Conservation (phyloP, 2,329 filamentous ascomycete genomes). For the Aspergillus flavus region DNA sequence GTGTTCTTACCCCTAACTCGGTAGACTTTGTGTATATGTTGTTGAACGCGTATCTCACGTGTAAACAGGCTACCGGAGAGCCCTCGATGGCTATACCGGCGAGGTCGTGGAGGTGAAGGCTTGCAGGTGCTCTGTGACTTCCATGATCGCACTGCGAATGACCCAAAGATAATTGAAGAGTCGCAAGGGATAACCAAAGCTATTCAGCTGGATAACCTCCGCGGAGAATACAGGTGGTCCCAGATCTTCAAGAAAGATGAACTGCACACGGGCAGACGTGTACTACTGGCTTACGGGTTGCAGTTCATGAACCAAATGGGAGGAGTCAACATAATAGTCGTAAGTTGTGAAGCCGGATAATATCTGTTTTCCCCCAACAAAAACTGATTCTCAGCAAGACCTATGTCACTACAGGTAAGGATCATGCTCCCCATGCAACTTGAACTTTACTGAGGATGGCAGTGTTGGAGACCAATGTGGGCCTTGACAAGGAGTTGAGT, state of each 20-base stretch:
- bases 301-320: slow-evolving; percentile 56
- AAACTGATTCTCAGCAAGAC: slow-evolving; percentile 19
- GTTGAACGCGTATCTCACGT: not conserved
- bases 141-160: slow-evolving; percentile 26
- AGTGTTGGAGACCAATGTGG: slow-evolving; percentile 52
- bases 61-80: slow-evolving; percentile 38
- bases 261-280: slow-evolving; percentile 47
- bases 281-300: slow-evolving; percentile 52
- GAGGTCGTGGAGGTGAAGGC: slow-evolving; percentile 35
- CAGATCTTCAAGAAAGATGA: slow-evolving; percentile 49
- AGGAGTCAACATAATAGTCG: slow-evolving; percentile 52
- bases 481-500: slow-evolving; percentile 46
- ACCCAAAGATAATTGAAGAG: slow-evolving; percentile 32
- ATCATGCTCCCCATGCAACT: not conserved
- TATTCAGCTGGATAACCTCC: slow-evolving; percentile 44
- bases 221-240: slow-evolving; percentile 41
- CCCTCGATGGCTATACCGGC: slow-evolving; percentile 51
- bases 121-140: slow-evolving; percentile 32
- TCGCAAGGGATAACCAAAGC: slow-evolving; percentile 46
- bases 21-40: not conserved
- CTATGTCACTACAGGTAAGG: slow-evolving; percentile 30
- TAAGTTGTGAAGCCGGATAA: slow-evolving; percentile 30
- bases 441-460: slow-evolving; percentile 2
- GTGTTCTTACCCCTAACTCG: not conserved
- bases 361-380: not conserved